Base-by-base conservation (phyloP, 768 basidiomycete species). In the Serendipita indica region DNA sequence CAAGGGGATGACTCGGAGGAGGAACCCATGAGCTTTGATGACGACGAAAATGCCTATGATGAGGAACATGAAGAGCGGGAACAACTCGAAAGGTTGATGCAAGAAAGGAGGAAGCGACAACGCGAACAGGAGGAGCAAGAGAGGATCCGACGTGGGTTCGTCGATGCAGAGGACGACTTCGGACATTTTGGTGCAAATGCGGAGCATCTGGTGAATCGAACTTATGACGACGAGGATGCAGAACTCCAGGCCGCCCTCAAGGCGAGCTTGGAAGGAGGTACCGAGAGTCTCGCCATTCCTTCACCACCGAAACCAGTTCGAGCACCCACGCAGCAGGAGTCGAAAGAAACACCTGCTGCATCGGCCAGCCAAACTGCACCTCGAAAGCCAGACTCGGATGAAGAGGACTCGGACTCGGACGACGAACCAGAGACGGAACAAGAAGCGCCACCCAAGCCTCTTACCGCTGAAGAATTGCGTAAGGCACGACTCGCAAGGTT, bases 191-290 rank as follows among this genome's bases (percentile, higher is more conserved):
- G 56, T 57, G 52, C 52, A 35, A 52, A 61, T 49, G 60, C 33
- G 62, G 64, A 60, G 3, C 57, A 57, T 28, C 7, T 54, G 14
- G 27, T 22, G 3, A 61, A 75, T 56, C 71, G 80, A 45, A 78
- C 83, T 35, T 82, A 87, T 63, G 90, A 92, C 62, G 90, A 93
- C 62, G 90, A 92, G 56, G 90, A 94, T 64, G 80, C 79, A 22
- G 84, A 87, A 64, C 71, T 94, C 45, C 91, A 93, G 70, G 90
- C 89, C 10, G 91, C 91, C 3, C 73, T 94, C 49, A 82, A 74
- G 66, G 91, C 89, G 2, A 91, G 89, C 34, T 72, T 93, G 62
- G 84, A 85, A 66, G 72, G 72, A 39, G 67, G 81, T 20, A 82
- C 85, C 1, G 69, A 70, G 37, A 83, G 75, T 30, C 82, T 73